Evolutionary conservation across 2,329 filamentous ascomycete genomes (phyloP), one percentile per base, ranked within the genome.

Genomic region (Microdochium nivale): DNA sequence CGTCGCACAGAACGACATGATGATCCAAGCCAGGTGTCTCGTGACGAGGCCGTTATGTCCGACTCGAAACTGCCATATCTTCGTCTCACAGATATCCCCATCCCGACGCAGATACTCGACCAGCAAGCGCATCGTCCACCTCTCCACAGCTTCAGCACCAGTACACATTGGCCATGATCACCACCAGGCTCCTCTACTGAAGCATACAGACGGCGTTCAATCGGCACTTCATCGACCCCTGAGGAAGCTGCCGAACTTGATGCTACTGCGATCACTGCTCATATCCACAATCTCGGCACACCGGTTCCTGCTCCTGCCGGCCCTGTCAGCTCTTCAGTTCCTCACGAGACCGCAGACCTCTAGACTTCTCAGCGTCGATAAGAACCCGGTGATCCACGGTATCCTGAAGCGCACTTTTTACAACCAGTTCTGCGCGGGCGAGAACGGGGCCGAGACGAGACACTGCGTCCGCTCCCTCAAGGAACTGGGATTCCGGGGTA

Each of bases 391-490:
- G 0, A 63, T 81, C 13, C 65, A 70, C 25, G 62, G 65, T 11
- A 52, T 80, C 2, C 65, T 82, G 7, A 75, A 75, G 59, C 67
- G 71, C 53, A 79, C 77, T 0, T 78, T 76, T 3, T 74, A 66
- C 58, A 76, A 77, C 35, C 79, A 82, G 51, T 82, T 81, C 63
- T 82, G 79, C 55, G 74, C 75, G 0, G 79, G 79, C 1, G 74
- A 76, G 58, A 75, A 70, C 25, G 64, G 65, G 13, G 60, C 64
- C 0, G 73, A 80, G 62, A 73, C 79, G 0, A 65, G 65, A n/a
- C 60, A 60, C 19, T 73, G 68, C 0, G 70, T 72, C 51, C 64
- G 65, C 10, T 63, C 70, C n/a, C 57, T 79, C 25, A 69, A 74
- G 48, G 60, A 67, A 8, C 67, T 80, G 48, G 78, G 78, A 0